Evolutionary conservation across 1,139 yeast genomes (phyloP), one percentile per base, ranked within the genome.

Genomic region (Zygosaccharomyces sapae): DNA sequence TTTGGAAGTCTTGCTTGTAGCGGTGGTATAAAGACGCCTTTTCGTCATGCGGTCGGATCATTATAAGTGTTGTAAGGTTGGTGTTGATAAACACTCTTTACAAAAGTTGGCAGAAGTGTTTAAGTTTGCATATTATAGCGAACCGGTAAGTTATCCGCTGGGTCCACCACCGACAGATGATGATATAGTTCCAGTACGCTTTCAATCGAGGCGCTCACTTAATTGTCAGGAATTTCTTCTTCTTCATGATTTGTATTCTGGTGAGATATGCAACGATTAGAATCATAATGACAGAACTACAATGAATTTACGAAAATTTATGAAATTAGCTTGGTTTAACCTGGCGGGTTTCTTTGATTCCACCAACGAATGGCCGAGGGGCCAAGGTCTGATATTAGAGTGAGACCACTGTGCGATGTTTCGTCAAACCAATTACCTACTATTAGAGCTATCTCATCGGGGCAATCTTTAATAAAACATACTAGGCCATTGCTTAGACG

Each of bases 401-500:
- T 33, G 30, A 5, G 25, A 6, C 31, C 34, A n/a, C 30, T 25
- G 29, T 34, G 25, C 12, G 20, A 5, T 18, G 30, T 27, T 30
- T 37, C 40, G 16, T 46, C 53, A 30, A 55, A 59, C 68, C 68
- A 64, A 45, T 65, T 63, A 34, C 57, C 59, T 6, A 63, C 44
- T 19, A 64, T 45, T 8, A 65, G 30, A 1, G 55, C 41, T 19
- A 54, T 27, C 41, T 55, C 48, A 5, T 52, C 41, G 2, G 50
- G 46, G 38, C 51, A 53, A 8, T 56, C 54, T 9, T 48, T 48
- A n/a, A 62, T 46, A 41, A 62, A 65, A 48, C 66, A 63, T 9
- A 63, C 42, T 18, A 65, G 40, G 0, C 68, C 68, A 44, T 65
- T 63, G 45, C 57, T 61, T 18, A 63, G 50, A 29, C 59, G 62